Evolutionary conservation across 2,329 filamentous ascomycete genomes (phyloP).

Genomic region (Apiospora kogelbergensis): DNA sequence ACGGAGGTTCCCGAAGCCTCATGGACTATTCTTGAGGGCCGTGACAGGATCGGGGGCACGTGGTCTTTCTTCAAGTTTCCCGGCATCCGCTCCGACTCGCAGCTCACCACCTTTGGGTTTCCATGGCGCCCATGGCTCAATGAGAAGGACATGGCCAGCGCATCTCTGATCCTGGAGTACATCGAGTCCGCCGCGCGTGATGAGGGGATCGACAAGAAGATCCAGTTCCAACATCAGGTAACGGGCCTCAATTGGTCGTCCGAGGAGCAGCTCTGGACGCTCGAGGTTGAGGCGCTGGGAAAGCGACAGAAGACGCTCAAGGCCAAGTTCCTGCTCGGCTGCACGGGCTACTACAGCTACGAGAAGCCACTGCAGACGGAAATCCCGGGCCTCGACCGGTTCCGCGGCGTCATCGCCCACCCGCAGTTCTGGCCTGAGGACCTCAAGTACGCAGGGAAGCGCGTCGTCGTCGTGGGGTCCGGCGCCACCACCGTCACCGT

Average conservation of each 20-base stretch:
- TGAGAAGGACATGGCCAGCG: slow-evolving; percentile 23
- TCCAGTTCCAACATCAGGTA: slow-evolving; percentile 51
- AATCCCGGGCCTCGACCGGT: slow-evolving; percentile 60
- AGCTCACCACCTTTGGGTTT: slow-evolving; percentile 64
- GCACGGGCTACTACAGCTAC: slow-evolving; percentile 68
- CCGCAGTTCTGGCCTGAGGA: slow-evolving; percentile 73
- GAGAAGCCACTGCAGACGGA: slow-evolving; percentile 48
- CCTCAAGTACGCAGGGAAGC: slow-evolving; percentile 65
- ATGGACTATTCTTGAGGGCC: slow-evolving; percentile 68
- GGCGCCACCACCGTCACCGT: slow-evolving; percentile 81
- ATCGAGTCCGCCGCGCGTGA: slow-evolving; percentile 47
- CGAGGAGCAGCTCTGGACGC: slow-evolving; percentile 50
- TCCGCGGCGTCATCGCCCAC: slow-evolving; percentile 59
- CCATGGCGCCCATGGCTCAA: slow-evolving; percentile 68
- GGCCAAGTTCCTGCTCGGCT: slow-evolving; percentile 58
- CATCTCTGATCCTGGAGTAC: slow-evolving; percentile 50
- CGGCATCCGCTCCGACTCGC: slow-evolving; percentile 65
- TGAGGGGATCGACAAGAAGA: slow-evolving; percentile 52
- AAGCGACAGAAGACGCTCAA: slow-evolving; percentile 38
- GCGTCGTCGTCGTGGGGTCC: slow-evolving; percentile 70
- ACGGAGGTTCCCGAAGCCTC: slow-evolving; percentile 53
- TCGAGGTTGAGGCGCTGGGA: slow-evolving; percentile 53
- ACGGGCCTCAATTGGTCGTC: slow-evolving; percentile 54
- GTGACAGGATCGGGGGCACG: slow-evolving; percentile 68
- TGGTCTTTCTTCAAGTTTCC: slow-evolving; percentile 80